Conservation (phyloP, 441 rosid genomes). For the Populus trichocarpa region DNA sequence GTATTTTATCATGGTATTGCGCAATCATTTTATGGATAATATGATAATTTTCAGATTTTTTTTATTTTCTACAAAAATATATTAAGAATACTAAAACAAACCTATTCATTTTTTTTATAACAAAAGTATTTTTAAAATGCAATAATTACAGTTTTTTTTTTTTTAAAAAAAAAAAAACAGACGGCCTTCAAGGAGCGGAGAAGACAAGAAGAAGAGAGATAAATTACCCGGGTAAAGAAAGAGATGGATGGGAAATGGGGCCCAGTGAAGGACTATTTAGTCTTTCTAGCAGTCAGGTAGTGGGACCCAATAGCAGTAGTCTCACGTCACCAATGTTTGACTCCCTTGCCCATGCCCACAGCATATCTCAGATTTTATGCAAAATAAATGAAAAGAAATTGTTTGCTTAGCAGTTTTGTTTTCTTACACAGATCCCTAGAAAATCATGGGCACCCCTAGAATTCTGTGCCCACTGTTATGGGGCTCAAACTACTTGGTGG, state of each 20-base stretch:
- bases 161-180: neutral
- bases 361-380: neutral
- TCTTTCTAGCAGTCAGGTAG: neutral
- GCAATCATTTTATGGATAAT: neutral
- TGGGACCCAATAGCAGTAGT: slow-evolving; percentile 3
- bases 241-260: neutral
- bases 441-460: slow-evolving; percentile 23
- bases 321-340: slow-evolving; percentile 13
- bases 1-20: too few relatives aligned
- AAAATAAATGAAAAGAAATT: too few relatives aligned
- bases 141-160: too few relatives aligned
- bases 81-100: too few relatives aligned
- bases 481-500: slow-evolving; percentile 13
- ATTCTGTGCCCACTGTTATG: slow-evolving; percentile 24
- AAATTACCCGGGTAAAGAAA: neutral
- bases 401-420: neutral
- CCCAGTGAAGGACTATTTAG: neutral
- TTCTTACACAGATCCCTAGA: slow-evolving; percentile 26
- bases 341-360: neutral
- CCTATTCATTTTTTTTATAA: too few relatives aligned
- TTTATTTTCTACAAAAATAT: too few relatives aligned
- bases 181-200: neutral
- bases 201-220: neutral
- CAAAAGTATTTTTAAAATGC: too few relatives aligned
- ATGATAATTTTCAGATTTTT: too few relatives aligned